Conservation (phyloP, 2,329 filamentous ascomycete genomes). For the Atkinsonella hypoxylon region DNA sequence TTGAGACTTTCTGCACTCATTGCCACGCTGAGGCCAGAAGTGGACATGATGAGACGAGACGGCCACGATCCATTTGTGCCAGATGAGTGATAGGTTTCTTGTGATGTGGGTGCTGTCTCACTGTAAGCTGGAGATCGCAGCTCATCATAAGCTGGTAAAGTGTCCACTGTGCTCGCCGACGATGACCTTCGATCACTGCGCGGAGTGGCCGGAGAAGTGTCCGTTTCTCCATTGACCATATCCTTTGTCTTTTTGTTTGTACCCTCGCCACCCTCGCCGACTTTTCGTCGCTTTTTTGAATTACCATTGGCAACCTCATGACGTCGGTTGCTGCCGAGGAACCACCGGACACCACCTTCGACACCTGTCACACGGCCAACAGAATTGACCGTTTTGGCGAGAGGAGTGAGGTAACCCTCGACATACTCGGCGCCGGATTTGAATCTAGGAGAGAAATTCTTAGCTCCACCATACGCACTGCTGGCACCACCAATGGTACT, state of each 20-base stretch:
- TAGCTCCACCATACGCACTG: conserved; percentile 74
- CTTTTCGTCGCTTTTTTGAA: conserved; percentile 48
- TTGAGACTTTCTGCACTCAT: conserved; percentile 81
- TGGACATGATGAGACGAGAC: conserved; percentile 76
- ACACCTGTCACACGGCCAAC: conserved; percentile 80
- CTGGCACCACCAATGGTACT: conserved; percentile 76
- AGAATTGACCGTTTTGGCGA: conserved; percentile 75
- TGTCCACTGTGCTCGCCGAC: conserved; percentile 57
- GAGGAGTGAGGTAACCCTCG: conserved; percentile 74
- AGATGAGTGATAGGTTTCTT: conserved; percentile 16
- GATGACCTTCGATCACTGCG: conserved; percentile 42
- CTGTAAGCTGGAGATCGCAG: conserved; percentile 64
- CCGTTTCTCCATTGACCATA: conserved; percentile 7
- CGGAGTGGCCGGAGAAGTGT: conserved; percentile 17
- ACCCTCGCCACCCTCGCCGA: conserved; percentile 27
- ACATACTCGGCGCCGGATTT: conserved; percentile 85
- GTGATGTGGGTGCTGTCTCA: conserved; percentile 33
- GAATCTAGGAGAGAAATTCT: conserved; percentile 82
- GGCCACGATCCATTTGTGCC: conserved; percentile 48
- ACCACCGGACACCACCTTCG: conserved; percentile 77
- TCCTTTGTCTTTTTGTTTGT: conserved; percentile 11
- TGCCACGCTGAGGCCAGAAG: conserved; percentile 79
- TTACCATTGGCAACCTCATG: conserved; percentile 31
- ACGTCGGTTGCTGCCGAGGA: conserved; percentile 50
- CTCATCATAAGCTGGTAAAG: conserved; percentile 75